Evolutionary conservation across 2,329 filamentous ascomycete genomes (phyloP).

Genomic region (Penicillium thymicola): DNA sequence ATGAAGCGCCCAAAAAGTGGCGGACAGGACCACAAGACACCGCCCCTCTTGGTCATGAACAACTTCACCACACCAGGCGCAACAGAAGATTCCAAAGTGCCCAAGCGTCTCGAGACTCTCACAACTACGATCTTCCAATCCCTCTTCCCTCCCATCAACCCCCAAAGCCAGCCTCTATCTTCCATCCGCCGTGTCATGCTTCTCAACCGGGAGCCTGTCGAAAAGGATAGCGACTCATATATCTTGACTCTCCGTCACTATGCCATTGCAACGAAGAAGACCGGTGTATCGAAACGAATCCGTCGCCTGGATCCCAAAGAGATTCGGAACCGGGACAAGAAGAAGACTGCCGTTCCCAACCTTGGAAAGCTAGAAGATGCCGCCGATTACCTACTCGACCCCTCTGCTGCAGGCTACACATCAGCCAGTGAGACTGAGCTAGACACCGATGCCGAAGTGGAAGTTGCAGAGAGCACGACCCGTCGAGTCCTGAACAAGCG

Average conservation of each 20-base stretch:
- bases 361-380: conserved; percentile 89
- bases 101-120: conserved; percentile 88
- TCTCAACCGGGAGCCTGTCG: conserved; percentile 69
- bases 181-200: conserved; percentile 91
- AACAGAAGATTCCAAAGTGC: conserved; percentile 62
- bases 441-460: conserved; percentile 93
- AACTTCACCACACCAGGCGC: conserved; percentile 72
- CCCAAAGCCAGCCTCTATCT: conserved; percentile 80
- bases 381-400: conserved; percentile 87
- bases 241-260: conserved; percentile 89
- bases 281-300: conserved; percentile 79
- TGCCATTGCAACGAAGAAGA: conserved; percentile 85
- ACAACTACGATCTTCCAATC: conserved; percentile 94
- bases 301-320: conserved; percentile 82
- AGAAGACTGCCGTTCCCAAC: conserved; percentile 73
- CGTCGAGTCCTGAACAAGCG: conserved; percentile 54
- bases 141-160: conserved; percentile 92
- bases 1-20: conserved; percentile 78
- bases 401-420: conserved; percentile 75
- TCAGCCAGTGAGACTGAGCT: conserved; percentile 89
- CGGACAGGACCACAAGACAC: conserved; percentile 79
- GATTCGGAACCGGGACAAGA: conserved; percentile 66
- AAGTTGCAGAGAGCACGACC: conserved; percentile 62
- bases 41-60: conserved; percentile 96
- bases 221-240: conserved; percentile 62